Evolutionary conservation across 768 basidiomycete species (phyloP).

Genomic region (Crucibulum laeve): DNA sequence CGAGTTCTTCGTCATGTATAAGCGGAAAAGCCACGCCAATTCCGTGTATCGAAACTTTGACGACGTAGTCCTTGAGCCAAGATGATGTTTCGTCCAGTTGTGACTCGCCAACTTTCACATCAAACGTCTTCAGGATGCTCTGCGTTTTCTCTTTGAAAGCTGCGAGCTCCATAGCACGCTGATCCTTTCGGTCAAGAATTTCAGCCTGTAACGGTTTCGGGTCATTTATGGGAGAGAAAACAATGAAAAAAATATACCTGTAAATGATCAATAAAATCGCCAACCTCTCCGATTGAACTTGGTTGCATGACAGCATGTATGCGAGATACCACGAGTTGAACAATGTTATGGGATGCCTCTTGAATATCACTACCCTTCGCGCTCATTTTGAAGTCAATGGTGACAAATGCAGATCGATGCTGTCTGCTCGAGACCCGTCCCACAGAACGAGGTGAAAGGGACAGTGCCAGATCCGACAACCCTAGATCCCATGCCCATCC

Average conservation of each 20-base stretch:
- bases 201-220: conserved; percentile 56
- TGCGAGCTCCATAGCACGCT: conserved; percentile 71
- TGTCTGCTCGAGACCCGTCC: conserved; percentile 46
- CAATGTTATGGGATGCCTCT: conserved; percentile 20
- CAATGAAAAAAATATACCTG: conserved; percentile 43
- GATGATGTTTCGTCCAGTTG: conserved; percentile 30
- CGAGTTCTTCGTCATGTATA: conserved; percentile 54
- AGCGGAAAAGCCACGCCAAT: conserved; percentile 93
- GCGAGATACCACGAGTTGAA: conserved; percentile 62
- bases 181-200: conserved; percentile 66
- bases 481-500: conserved; percentile 62
- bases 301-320: conserved; percentile 94
- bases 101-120: conserved; percentile 48
- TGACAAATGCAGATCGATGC: conserved; percentile 78
- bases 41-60: conserved; percentile 54
- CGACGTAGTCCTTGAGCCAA: conserved; percentile 53
- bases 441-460: conserved; percentile 61
- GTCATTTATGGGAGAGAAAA: conserved; percentile 2
- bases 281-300: conserved; percentile 85
- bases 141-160: conserved; percentile 82
- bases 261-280: conserved; percentile 82
- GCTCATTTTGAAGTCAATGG: conserved; percentile 62
- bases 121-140: conserved; percentile 70
- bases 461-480: conserved; percentile 76
- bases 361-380: conserved; percentile 21